phyloP scores from a whole-genome alignment of 257 asterid species.

The Nicotiana sylvestris region DNA sequence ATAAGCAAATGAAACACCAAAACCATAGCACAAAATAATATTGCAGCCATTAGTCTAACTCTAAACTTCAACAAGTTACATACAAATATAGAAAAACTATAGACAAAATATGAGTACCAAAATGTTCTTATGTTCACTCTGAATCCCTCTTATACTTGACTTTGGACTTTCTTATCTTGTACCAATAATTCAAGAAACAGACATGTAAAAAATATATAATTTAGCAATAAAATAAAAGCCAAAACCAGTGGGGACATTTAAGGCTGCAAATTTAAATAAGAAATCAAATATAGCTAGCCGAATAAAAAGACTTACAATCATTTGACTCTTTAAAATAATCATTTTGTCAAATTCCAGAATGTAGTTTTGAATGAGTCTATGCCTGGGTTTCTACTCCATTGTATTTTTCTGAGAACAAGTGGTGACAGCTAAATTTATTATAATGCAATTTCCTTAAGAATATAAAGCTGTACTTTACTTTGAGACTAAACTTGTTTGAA shows the following conservation, averaged over 20 bases:
- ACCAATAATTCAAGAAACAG: neutral
- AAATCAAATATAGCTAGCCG: neutral
- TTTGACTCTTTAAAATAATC: neutral
- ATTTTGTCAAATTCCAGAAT: neutral
- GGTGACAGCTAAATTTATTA: neutral
- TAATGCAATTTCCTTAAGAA: neutral
- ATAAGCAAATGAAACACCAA: neutral
- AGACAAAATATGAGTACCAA: conserved; percentile 2
- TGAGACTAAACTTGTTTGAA: neutral
- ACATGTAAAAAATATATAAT: neutral
- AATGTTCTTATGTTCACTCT: neutral
- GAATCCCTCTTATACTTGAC: neutral
- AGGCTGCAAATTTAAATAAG: neutral
- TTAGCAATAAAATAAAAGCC: neutral
- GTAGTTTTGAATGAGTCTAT: neutral
- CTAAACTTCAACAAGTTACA: neutral
- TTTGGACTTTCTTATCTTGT: neutral
- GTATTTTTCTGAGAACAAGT: conserved; percentile 1
- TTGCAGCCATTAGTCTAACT: neutral
- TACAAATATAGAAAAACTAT: neutral
- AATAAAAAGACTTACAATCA: neutral
- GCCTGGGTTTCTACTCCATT: conserved; percentile 5
- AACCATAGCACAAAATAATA: neutral
- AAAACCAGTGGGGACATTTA: neutral
- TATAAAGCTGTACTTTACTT: neutral